Evolutionary conservation across 176 grass and related monocot species (phyloP), one percentile per base, ranked within the genome.

Genomic region (Rhynchospora breviuscula): DNA sequence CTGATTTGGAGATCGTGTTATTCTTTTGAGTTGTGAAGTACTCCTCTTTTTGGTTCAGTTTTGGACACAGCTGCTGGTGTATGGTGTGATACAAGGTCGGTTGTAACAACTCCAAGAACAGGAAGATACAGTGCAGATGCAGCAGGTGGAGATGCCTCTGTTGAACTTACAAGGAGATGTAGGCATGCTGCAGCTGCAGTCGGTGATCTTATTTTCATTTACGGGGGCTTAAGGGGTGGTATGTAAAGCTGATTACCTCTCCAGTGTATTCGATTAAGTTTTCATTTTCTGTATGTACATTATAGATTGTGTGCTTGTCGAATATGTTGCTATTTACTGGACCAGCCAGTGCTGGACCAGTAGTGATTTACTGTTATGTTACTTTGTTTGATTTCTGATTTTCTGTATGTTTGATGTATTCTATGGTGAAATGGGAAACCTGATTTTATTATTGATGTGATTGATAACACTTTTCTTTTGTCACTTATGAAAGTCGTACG

Each of bases 11-110:
- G 23, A 78, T 57, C 31, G 10, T 78, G 21, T 78, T 78, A 31
- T 29, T 12, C 17, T 54, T 78, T 23, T 12, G 11, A 56, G 48
- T 56, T 57, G 51, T 78, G 58, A 47, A 52, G 49, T 86, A 64
- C 35, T 46, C 65, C 75, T 59, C 80, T 18, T 85, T 83, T 56
- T 88, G 59, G 45, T 93, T 85, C 92, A 99, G 97, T 99, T 25
- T 59, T 99, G 67, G 97, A 99, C 53, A 99, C 97, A 71, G 97
- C 97, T 88, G 97, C 97, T 81, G 97, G 97, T 79, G 97, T 99
- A 54, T 99, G 97, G 97, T 99, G 97, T 14, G 97, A 99, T 85
- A 96, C 85, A 62, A 95, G 90, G 59, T 91, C 92, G 18, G 95
- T 98, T 85, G 90, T 98, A 21, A 98, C 95, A 75, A 95, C 91